Evolutionary conservation across 2,329 filamentous ascomycete species (phyloP).

Genomic region (Neofusicoccum parvum): DNA sequence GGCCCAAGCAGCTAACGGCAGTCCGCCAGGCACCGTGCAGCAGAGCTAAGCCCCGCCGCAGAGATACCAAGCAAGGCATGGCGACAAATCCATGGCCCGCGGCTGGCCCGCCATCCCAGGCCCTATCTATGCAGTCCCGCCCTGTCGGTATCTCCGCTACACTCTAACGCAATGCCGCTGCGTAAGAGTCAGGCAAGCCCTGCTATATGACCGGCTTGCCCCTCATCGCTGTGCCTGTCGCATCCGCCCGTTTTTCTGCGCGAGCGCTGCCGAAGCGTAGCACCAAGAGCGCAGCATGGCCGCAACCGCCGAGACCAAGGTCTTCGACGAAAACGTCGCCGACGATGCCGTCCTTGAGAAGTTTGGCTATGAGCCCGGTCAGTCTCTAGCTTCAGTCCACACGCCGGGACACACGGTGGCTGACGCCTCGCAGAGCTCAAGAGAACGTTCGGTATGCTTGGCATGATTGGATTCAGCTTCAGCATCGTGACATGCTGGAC

Average conservation of each 20-base stretch:
- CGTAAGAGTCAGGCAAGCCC: not conserved
- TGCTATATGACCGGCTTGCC: not conserved
- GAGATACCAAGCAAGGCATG: not conserved
- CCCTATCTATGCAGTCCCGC: not conserved
- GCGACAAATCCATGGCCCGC: not conserved
- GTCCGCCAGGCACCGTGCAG: not conserved
- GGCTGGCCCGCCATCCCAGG: not conserved
- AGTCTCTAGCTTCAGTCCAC: not conserved
- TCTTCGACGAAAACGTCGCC: not conserved
- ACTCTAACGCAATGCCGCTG: not conserved
- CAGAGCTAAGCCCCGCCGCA: not conserved
- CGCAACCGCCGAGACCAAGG: not conserved
- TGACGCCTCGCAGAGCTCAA: slow-evolving; percentile 52
- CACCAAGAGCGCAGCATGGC: not conserved
- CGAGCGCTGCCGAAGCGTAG: not conserved
- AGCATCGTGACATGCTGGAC: slow-evolving; percentile 62
- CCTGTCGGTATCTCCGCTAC: not conserved
- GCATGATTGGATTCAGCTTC: slow-evolving; percentile 63
- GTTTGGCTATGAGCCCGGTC: slow-evolving; percentile 45
- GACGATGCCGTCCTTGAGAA: slow-evolving; percentile 45
- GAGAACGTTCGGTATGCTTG: slow-evolving; percentile 57
- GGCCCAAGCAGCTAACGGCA: not conserved
- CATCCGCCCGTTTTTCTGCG: too few species aligned
- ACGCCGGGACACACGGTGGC: not conserved
- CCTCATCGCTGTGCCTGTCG: too few species aligned